A percentile compares a stretch with the other conserved stretches of the same genome.
These are phyloP conservation scores for Ogataea trehaloabstinens DNA, from an alignment of 805 yeast genomes.

Conservation along the genomic window DNA sequence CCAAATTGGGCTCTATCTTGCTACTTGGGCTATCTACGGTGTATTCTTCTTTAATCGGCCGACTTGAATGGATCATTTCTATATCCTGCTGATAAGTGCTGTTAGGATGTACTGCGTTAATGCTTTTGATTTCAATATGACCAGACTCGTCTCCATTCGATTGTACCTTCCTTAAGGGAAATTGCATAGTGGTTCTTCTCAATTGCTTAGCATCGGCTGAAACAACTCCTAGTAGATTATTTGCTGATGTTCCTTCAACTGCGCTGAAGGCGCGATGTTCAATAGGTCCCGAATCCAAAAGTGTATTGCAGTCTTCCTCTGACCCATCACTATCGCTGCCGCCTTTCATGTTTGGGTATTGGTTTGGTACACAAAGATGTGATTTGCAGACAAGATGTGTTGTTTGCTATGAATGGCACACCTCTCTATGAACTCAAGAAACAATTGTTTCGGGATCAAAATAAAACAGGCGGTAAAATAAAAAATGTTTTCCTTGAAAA, in stretches of 20 bases:
- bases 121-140: constrained; percentile 8
- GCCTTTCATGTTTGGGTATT: not conserved
- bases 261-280: not conserved
- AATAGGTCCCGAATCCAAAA: not conserved
- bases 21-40: not conserved
- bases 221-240: constrained; percentile 2
- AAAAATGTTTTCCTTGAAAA: too few relatives aligned
- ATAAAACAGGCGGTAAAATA: too few relatives aligned
- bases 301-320: not conserved
- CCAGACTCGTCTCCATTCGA: constrained; percentile 1
- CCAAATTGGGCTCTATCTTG: not conserved
- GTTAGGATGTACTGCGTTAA: constrained; percentile 6
- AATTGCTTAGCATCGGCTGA: constrained; percentile 1
- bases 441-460: too few relatives aligned
- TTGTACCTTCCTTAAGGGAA: constrained; percentile 7
- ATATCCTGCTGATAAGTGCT: not conserved
- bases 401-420: too few relatives aligned
- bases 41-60: not conserved
- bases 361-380: too few relatives aligned
- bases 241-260: constrained; percentile 8
- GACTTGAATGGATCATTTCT: not conserved
- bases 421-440: too few relatives aligned
- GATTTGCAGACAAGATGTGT: too few relatives aligned
- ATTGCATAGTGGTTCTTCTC: constrained; percentile 19
- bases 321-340: not conserved